Percentiles rank a stretch among this genome's conserved stretches.
phyloP scores from a whole-genome alignment of 225 moss, liverwort and hornwort species.

The Pseudoscleropodium purum region DNA sequence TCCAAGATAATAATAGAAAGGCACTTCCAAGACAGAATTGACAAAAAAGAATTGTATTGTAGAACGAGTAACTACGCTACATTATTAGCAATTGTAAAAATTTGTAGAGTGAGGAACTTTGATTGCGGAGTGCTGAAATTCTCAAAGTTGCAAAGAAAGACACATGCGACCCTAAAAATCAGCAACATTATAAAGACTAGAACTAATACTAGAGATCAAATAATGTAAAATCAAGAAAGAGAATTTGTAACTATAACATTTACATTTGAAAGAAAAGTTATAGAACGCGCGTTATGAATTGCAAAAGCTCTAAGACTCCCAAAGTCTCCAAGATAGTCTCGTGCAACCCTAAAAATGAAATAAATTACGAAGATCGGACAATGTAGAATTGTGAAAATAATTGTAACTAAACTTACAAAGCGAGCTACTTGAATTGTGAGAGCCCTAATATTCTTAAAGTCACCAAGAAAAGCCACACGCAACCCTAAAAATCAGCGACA shows the following conservation, averaged over 20 bases:
- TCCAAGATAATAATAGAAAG: too few species aligned
- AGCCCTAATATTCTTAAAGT: neutral
- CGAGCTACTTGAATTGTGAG: accelerated
- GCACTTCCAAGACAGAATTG: accelerated
- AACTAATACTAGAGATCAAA: neutral
- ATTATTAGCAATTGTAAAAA: too few species aligned
- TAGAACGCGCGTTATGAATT: neutral
- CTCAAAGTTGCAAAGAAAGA: too few species aligned
- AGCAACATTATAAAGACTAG: too few species aligned
- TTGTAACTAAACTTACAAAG: neutral
- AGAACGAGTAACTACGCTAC: neutral
- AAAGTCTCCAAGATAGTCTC: neutral
- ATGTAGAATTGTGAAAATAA: neutral
- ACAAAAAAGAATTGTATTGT: neutral
- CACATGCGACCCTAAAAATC: neutral
- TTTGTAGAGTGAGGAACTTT: too few species aligned
- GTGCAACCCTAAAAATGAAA: neutral
- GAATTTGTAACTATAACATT: too few species aligned
- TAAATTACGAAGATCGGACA: neutral
- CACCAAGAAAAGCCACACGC: too few species aligned
- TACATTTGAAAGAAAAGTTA: neutral
- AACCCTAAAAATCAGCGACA: neutral
- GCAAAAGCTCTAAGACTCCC: neutral
- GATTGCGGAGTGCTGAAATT: accelerated
- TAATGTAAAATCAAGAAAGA: neutral